These are phyloP conservation scores for Chamaecyparis obtusa DNA, from an alignment of 75 land plant genomes.

Conservation along the genomic window DNA sequence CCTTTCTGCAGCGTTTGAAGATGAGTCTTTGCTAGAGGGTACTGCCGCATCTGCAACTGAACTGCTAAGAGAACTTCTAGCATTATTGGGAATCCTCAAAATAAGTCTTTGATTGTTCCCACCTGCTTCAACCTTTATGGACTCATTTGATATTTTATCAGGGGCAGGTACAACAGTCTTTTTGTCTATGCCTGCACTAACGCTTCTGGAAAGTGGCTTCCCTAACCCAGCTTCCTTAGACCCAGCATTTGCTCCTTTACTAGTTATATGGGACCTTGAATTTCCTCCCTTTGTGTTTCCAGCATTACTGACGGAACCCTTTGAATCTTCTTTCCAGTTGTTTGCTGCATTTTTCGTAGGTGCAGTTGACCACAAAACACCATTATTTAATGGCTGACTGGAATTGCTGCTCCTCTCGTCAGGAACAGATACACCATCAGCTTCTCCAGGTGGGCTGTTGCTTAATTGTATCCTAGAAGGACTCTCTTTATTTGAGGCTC, in stretches of 20 bases:
- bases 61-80: conserved; percentile 14
- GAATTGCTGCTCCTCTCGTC: conserved; percentile 53
- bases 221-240: not conserved
- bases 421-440: conserved; percentile 15
- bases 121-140: not conserved
- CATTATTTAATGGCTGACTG: conserved; percentile 33
- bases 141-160: not conserved
- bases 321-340: conserved; percentile 13
- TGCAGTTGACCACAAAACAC: conserved; percentile 30
- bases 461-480: conserved; percentile 1
- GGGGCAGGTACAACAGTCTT: not conserved
- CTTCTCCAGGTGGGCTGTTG: not conserved
- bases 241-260: conserved; percentile 3
- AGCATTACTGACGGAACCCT: not conserved
- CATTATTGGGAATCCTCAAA: conserved; percentile 48
- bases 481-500: conserved; percentile 10
- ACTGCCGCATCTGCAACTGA: not conserved
- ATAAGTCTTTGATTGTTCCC: conserved; percentile 33
- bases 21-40: conserved; percentile 10
- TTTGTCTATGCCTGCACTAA: not conserved
- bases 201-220: not conserved
- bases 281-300: not conserved
- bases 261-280: not conserved
- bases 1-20: conserved; percentile 1
- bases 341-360: conserved; percentile 19